Conservation (phyloP, 73 alveolate genomes). For the Stentor coeruleus region DNA sequence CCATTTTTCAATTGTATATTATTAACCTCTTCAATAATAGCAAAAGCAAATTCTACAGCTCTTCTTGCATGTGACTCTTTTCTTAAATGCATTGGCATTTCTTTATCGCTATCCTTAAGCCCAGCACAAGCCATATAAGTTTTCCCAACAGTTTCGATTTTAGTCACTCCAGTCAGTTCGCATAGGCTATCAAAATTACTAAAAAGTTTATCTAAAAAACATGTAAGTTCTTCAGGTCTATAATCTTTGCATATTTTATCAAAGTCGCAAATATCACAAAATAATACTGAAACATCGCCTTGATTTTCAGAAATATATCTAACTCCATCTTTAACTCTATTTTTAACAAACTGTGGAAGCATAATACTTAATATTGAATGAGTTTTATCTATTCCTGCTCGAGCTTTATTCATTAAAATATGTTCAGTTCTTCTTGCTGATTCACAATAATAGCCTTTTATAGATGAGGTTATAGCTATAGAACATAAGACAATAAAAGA, state of each 20-base stretch:
- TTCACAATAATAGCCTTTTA: neutral
- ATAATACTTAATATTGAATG: slow-evolving; percentile 36
- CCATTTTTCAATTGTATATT: slow-evolving; percentile 33
- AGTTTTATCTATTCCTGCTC: slow-evolving; percentile 27
- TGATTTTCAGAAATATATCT: slow-evolving; percentile 44
- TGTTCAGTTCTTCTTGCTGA: neutral
- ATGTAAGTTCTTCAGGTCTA: slow-evolving; percentile 33
- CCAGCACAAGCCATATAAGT: slow-evolving; percentile 93
- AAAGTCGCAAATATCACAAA: slow-evolving; percentile 56
- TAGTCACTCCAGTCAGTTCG: slow-evolving; percentile 36
- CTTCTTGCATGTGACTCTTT: slow-evolving; percentile 22
- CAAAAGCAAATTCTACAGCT: slow-evolving; percentile 29
- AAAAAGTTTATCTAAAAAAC: slow-evolving; percentile 37
- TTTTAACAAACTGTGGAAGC: slow-evolving; percentile 43
- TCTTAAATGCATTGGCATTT: neutral
- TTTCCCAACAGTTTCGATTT: slow-evolving; percentile 85
- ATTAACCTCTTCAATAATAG: slow-evolving; percentile 36
- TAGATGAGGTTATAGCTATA: neutral
- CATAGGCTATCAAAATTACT: slow-evolving; percentile 43
- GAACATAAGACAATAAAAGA: neutral
- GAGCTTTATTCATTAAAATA: neutral
- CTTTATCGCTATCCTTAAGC: slow-evolving; percentile 50
- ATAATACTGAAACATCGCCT: slow-evolving; percentile 49
- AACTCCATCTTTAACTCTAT: slow-evolving; percentile 38
- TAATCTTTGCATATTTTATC: slow-evolving; percentile 30